Evolutionary conservation across 2,329 filamentous ascomycete genomes (phyloP).

Genomic region (Periconia digitata): DNA sequence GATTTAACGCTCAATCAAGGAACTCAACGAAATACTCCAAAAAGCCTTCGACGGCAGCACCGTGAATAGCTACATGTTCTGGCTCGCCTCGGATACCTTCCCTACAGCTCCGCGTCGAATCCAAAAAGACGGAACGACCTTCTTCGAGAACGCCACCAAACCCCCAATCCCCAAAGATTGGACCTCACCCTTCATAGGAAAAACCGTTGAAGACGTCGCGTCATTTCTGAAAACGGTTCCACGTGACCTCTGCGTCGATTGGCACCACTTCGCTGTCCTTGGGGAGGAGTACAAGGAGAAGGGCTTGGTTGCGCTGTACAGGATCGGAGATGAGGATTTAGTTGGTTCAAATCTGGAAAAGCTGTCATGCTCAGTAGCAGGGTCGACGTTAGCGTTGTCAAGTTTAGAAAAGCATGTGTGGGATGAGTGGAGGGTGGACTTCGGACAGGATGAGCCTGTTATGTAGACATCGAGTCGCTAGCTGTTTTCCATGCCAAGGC

Average conservation of each 20-base stretch:
- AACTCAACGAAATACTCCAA: not conserved
- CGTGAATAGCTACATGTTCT: not conserved
- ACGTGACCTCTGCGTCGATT: not conserved
- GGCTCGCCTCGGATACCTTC: conserved; percentile 2
- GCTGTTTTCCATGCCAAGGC: no score
- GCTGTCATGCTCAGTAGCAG: conserved; percentile 1
- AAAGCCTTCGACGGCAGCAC: not conserved
- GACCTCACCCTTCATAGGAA: not conserved
- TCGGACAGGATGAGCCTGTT: not conserved
- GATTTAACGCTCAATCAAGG: not conserved
- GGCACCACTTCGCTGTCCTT: conserved; percentile 4
- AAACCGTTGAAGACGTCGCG: not conserved
- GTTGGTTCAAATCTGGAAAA: not conserved
- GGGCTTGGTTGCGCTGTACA: not conserved
- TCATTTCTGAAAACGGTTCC: conserved; percentile 2
- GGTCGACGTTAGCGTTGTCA: not conserved
- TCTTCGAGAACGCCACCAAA: not conserved
- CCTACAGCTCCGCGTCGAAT: not conserved
- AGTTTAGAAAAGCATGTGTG: not conserved
- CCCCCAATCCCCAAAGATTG: conserved; percentile 1
- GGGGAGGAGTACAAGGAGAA: not conserved
- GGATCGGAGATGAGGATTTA: conserved; percentile 5
- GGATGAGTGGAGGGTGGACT: not conserved
- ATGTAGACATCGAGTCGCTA: no score
- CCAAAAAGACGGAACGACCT: not conserved